Evolutionary conservation across 2,329 filamentous ascomycete genomes (phyloP), one percentile per base, ranked within the genome.

Genomic region (Orbilia ellipsospora): DNA sequence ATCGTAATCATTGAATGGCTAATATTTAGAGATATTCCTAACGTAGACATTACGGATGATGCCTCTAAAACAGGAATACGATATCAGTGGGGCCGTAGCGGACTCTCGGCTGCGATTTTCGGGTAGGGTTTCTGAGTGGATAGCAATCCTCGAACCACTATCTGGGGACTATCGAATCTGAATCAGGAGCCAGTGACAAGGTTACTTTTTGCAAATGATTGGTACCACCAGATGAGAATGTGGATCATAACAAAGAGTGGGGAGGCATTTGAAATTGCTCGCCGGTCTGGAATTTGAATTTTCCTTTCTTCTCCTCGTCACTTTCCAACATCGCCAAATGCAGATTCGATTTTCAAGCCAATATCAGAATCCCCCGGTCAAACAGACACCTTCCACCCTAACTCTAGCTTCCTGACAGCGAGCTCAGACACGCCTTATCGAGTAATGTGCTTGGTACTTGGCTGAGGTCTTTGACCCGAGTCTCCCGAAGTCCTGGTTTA

Each of bases 111-210:
- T 65, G 59, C 44, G 23, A n/a, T 51, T 52, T 20, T 67, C 56
- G 63, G 62, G 63, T 57, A 42, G 44, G 45, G 10, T 36, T 54
- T 23, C 20, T 74, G 57, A 67, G 62, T 67, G 70, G 70, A 64
- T 59, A 45, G 52, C 23, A 54, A 61, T 20, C 44, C 20, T 16
- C 44, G 45, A 55, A 31, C 51, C 40, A 44, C 51, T 74, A 63
- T 67, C 40, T 67, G 51, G 56, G 61, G 51, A 61, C 56, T 44
- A 16, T 56, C 48, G 57, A 68, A 68, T 74, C 61, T 74, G 70
- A 74, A 67, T 74, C 70, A 74, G 70, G 70, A 74, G 70, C 31
- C 31, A 23, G 23, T 23, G 23, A 36, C 31, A 7, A 36, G 31
- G 31, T 36, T 36, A 10, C 31, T 7, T 7, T 36, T 36, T 23